Evolutionary conservation across 1,284 basidiomycete genomes (phyloP).

Genomic region (Ganoderma leucocontextum): DNA sequence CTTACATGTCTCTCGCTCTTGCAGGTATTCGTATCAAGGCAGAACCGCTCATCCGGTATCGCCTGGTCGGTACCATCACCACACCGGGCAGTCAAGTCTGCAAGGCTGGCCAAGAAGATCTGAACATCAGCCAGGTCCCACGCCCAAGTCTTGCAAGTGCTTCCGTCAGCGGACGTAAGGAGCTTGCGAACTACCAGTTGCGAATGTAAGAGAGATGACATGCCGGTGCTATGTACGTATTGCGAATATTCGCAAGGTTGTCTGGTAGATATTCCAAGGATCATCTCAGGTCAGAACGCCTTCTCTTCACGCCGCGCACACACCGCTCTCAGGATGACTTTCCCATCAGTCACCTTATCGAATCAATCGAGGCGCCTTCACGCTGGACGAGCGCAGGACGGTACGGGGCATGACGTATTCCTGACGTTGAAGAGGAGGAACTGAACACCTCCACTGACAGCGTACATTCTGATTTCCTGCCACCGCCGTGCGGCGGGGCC

Average conservation of each 20-base stretch:
- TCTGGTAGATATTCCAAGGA: conserved; percentile 24
- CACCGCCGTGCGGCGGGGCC: conserved; percentile 23
- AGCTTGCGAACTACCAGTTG: conserved; percentile 20
- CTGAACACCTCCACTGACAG: conserved; percentile 31
- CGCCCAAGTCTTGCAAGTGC: conserved; percentile 20
- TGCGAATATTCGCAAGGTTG: conserved; percentile 28
- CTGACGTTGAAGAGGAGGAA: conserved; percentile 34
- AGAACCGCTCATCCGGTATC: conserved; percentile 19
- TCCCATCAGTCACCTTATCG: conserved; percentile 41
- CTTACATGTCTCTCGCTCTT: conserved; percentile 23
- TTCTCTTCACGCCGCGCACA: conserved; percentile 32
- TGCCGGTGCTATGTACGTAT: conserved; percentile 16
- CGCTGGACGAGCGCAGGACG: conserved; percentile 23
- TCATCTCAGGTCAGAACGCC: conserved; percentile 29
- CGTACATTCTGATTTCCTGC: conserved; percentile 32
- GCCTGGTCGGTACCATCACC: conserved; percentile 27
- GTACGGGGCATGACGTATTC: conserved; percentile 35
- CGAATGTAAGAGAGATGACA: conserved; percentile 26
- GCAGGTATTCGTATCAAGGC: conserved; percentile 12
- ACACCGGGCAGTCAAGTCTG: conserved; percentile 19
- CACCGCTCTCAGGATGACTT: conserved; percentile 29
- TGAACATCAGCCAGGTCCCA: conserved; percentile 27
- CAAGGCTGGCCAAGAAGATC: conserved; percentile 22
- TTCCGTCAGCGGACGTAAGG: conserved; percentile 14
- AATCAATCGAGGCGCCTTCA: conserved; percentile 34